phyloP scores from a whole-genome alignment of 2,329 filamentous ascomycete genomes.

The Pochonia chlamydosporia region DNA sequence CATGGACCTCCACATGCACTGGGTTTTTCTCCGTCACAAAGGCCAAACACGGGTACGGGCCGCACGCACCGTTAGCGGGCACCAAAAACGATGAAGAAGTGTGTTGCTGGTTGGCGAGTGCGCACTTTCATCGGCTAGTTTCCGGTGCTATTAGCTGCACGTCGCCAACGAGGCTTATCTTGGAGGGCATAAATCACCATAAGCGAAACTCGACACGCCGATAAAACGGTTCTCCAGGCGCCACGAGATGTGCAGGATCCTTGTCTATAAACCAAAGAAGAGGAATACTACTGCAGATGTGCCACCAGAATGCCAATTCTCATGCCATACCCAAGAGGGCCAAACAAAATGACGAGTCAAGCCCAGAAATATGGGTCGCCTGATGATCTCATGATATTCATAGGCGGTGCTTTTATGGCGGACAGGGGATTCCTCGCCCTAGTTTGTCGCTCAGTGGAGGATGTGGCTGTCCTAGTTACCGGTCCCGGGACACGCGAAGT shows the following conservation, averaged over 20 bases:
- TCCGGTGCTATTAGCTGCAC: too few species aligned
- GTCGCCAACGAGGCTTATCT: too few species aligned
- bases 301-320: not conserved
- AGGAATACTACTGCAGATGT: not conserved
- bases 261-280: too few species aligned
- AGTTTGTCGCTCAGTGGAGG: not conserved
- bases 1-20: too few species aligned
- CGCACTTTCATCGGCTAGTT: too few species aligned
- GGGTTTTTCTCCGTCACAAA: not conserved
- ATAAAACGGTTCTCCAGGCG: too few species aligned
- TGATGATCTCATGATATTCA: not conserved
- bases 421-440: not conserved
- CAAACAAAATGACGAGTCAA: not conserved
- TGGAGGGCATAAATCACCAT: too few species aligned
- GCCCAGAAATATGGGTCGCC: not conserved
- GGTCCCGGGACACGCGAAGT: not conserved
- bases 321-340: not conserved
- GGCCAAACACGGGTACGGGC: not conserved
- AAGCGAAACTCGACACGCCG: too few species aligned
- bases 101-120: not conserved
- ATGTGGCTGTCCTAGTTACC: too few species aligned
- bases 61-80: conserved; percentile 1
- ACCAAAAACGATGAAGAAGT: not conserved
- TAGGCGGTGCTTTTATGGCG: not conserved
- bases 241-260: too few species aligned